These are phyloP conservation scores for Beauveria sp. DNA, from an alignment of 2,329 filamentous ascomycete species.

Conservation along the genomic window DNA sequence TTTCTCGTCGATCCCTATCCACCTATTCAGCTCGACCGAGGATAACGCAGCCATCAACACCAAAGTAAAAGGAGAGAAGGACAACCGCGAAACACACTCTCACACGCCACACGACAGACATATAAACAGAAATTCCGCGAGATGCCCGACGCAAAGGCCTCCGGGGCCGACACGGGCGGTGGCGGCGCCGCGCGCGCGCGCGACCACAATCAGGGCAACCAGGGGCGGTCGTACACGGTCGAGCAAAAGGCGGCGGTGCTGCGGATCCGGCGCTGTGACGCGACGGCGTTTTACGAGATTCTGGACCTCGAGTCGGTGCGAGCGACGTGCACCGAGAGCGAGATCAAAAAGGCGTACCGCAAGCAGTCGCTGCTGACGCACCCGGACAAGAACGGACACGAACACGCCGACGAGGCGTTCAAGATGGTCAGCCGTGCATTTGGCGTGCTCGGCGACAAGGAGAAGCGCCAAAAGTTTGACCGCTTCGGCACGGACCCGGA, in stretches of 20 bases:
- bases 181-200: conserved; percentile 41
- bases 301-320: conserved; percentile 59
- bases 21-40: not conserved
- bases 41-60: not conserved
- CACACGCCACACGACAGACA: not conserved
- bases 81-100: not conserved
- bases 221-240: conserved; percentile 69
- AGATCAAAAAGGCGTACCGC: conserved; percentile 97
- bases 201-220: conserved; percentile 69
- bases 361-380: conserved; percentile 92
- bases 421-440: conserved; percentile 96
- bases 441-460: conserved; percentile 82
- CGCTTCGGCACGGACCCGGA: conserved; percentile 88
- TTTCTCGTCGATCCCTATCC: not conserved
- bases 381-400: conserved; percentile 97
- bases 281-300: conserved; percentile 95
- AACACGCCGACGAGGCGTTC: conserved; percentile 93
- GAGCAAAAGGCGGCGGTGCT: conserved; percentile 91
- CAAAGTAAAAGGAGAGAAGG: too few species aligned
- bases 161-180: conserved; percentile 44
- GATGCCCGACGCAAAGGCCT: conserved; percentile 36
- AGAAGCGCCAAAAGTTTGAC: conserved; percentile 83
- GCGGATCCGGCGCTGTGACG: conserved; percentile 73
- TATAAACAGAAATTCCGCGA: not conserved
- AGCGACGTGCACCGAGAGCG: conserved; percentile 60